phyloP scores from a whole-genome alignment of 805 yeast genomes.

The Saturnispora galanensis region DNA sequence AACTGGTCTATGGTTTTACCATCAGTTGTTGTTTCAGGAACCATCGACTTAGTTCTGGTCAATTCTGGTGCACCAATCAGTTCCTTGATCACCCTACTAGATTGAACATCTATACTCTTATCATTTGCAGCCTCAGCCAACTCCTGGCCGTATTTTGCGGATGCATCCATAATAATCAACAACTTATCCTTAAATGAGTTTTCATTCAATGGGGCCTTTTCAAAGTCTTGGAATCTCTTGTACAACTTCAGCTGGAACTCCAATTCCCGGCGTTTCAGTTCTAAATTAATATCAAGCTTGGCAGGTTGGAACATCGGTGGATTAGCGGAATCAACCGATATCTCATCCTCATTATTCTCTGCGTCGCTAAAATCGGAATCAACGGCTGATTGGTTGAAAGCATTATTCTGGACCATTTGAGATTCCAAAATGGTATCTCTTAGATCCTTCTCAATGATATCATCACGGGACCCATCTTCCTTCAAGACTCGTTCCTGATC shows the following conservation, averaged over 20 bases:
- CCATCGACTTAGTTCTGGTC: conserved; percentile 24
- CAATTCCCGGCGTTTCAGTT: conserved; percentile 18
- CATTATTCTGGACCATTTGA: conserved; percentile 2
- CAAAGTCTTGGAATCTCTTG: conserved; percentile 17
- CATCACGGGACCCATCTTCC: conserved; percentile 11
- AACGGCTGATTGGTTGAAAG: not conserved
- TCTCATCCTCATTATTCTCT: conserved; percentile 9
- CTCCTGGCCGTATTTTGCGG: conserved; percentile 25
- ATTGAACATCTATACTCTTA: conserved; percentile 25
- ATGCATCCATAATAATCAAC: conserved; percentile 24
- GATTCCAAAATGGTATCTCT: conserved; percentile 3
- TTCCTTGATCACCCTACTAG: conserved; percentile 32
- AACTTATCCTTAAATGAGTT: conserved; percentile 25
- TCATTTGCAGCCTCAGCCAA: conserved; percentile 29
- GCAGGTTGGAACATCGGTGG: conserved; percentile 11
- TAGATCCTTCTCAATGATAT: conserved; percentile 9
- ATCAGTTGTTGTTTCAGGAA: conserved; percentile 8
- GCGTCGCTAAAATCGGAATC: not conserved
- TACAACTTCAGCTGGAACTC: conserved; percentile 21
- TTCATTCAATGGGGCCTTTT: conserved; percentile 17
- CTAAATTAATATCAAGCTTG: conserved; percentile 9
- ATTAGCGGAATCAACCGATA: conserved; percentile 16
- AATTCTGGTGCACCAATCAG: conserved; percentile 33
- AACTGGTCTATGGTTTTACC: conserved; percentile 3
- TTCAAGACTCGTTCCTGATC: conserved; percentile 18